Base-by-base conservation (phyloP, 768 basidiomycete genomes). In the Hericium erinaceus region DNA sequence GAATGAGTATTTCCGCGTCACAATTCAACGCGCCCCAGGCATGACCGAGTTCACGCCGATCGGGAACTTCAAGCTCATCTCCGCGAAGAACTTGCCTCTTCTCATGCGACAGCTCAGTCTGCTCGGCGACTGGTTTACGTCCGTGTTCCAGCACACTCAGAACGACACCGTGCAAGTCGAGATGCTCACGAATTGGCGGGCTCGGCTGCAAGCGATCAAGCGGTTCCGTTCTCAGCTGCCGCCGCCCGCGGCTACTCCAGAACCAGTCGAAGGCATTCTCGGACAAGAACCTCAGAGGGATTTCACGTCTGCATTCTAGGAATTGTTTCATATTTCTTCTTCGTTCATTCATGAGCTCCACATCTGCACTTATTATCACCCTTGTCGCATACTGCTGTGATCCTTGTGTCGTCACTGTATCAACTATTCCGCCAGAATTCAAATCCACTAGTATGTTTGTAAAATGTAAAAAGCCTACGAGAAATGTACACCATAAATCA, bases 11-110 rank as follows among this genome's bases (percentile, higher is more conserved):
- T 99, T 97, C 81, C 94, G 92, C 67, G 84, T 98, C 59, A 91
- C 84, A 13, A 79, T 98, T 16, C 97, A 98, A 71, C 81, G 87
- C 16, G 92, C 89, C 2, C 76, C 76, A 0, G 90, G 92, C 44
- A 97, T 98, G 88, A 86, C 92, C 11, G 94, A 97, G 65, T 97
- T 98, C 71, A 81, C 87, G 0, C 95, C 97, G 0, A 77, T 98
- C 28, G 95, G 95, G 11, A 83, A 86, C 64, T 95, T 93, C 78
- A 98, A 98, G 75, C 79, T 98, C 57, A 89, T 98, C 54, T 95
- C 92, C 0, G 89, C 92, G 8, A 83, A 86, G 60, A 87, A 85
- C 59, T 77, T 99, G 7, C 91, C 97, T 4, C 72, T 87, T n/a
- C 77, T 95, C 52, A 84, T 97, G 37, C 81, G 95, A 49, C 93